Percentiles rank a stretch among this genome's conserved stretches.
phyloP scores from a whole-genome alignment of 208 protist species.

The Trypanosoma cruzi region DNA sequence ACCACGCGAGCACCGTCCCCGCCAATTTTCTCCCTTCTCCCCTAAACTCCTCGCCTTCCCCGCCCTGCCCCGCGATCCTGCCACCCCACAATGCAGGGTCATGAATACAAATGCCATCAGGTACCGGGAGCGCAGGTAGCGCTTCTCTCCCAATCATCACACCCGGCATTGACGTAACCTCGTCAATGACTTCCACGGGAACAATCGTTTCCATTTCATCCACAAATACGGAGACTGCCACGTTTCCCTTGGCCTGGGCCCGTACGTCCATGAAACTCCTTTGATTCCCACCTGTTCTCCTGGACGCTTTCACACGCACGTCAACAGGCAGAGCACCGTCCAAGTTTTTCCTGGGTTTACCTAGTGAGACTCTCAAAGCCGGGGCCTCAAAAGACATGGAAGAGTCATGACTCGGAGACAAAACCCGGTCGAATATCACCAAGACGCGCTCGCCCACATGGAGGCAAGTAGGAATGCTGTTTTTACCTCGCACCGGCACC shows the following conservation, averaged over 20 bases:
- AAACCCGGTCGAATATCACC: conserved; percentile 48
- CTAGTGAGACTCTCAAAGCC: conserved; percentile 1
- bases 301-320: conserved; percentile 22
- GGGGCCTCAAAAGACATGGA: conserved; percentile 9
- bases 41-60: conserved; percentile 4
- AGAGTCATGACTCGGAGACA: conserved; percentile 12
- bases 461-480: conserved; percentile 52
- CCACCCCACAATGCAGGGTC: conserved; percentile 26
- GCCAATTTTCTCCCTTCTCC: conserved; percentile 7
- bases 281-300: not conserved
- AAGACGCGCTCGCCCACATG: conserved; percentile 66
- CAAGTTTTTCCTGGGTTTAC: conserved; percentile 1
- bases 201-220: conserved; percentile 42
- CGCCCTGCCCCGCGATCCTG: not conserved
- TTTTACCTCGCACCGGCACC: conserved; percentile 46
- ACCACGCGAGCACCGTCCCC: conserved; percentile 57
- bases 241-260: conserved; percentile 12
- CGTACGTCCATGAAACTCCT: conserved; percentile 24
- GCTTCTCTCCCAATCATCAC: conserved; percentile 74
- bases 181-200: conserved; percentile 51
- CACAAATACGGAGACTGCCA: conserved; percentile 24
- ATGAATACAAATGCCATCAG: conserved; percentile 23
- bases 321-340: conserved; percentile 17
- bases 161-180: conserved; percentile 46
- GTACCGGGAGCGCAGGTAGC: conserved; percentile 33